A percentile compares a stretch with the other conserved stretches of the same genome.
phyloP scores from a whole-genome alignment of 306 rosid genomes.

The Oemleria cerasiformis region DNA sequence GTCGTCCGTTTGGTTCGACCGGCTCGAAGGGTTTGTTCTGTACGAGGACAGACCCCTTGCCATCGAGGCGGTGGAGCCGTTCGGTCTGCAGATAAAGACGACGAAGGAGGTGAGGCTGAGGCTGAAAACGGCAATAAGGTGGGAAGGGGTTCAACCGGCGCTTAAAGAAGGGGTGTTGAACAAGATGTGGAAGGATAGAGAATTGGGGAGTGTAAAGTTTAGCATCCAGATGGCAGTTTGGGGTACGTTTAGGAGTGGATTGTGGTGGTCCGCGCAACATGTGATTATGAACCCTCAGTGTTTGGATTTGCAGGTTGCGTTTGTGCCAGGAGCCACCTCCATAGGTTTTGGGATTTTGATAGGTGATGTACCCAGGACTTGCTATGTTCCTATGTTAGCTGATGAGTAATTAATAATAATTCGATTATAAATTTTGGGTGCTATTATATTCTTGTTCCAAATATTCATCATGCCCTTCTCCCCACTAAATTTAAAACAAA shows the following conservation, averaged over 20 bases:
- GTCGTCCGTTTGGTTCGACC: constrained; percentile 1
- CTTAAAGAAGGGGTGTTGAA: constrained; percentile 14
- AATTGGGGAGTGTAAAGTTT: neutral
- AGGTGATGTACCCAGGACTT: constrained; percentile 6
- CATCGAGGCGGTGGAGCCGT: neutral
- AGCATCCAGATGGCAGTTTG: constrained; percentile 11
- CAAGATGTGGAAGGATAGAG: constrained; percentile 5
- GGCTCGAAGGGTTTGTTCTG: neutral
- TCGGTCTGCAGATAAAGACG: neutral
- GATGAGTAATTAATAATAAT: neutral
- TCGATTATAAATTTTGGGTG: neutral
- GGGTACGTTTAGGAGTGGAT: constrained; percentile 1
- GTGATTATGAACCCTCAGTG: constrained; percentile 15
- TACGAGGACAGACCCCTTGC: constrained; percentile 7
- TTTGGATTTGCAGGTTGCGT: constrained; percentile 10
- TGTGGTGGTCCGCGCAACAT: constrained; percentile 1
- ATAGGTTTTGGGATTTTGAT: constrained; percentile 15
- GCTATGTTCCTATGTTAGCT: constrained; percentile 15
- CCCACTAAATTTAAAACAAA: too few species aligned
- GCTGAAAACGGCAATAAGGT: neutral
- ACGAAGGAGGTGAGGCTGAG: neutral
- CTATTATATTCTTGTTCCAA: too few species aligned
- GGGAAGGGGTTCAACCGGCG: constrained; percentile 15
- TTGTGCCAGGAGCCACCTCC: constrained; percentile 9
- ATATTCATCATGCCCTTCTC: too few species aligned